These are phyloP conservation scores for Trametes villosa DNA, from an alignment of 768 basidiomycete genomes.

Conservation along the genomic window DNA sequence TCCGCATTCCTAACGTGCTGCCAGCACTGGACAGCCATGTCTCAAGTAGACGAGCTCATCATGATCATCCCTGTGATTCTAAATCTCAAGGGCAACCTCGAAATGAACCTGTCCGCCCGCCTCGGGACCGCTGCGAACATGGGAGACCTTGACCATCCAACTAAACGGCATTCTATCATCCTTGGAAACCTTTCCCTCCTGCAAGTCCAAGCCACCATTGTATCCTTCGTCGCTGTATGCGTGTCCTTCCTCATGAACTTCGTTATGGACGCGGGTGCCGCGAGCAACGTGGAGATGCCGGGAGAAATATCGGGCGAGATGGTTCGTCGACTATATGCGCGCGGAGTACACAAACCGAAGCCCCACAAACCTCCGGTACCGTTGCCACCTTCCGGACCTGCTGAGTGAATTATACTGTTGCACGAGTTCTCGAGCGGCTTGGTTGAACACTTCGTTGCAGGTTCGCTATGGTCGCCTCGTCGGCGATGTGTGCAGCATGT, in stretches of 20 bases:
- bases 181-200: slow-evolving; percentile 83
- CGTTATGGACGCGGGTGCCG: slow-evolving; percentile 47
- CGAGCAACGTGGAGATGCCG: neutral
- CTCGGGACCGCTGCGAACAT: slow-evolving; percentile 95
- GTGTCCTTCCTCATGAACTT: slow-evolving; percentile 76
- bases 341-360: slow-evolving; percentile 21
- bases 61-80: slow-evolving; percentile 94
- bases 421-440: neutral
- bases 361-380: slow-evolving; percentile 16
- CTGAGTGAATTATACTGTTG: slow-evolving; percentile 38
- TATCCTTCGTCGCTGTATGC: slow-evolving; percentile 85
- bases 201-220: slow-evolving; percentile 91
- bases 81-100: slow-evolving; percentile 97
- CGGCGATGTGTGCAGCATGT: slow-evolving; percentile 81
- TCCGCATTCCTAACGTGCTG: neutral
- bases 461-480: slow-evolving; percentile 75
- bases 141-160: slow-evolving; percentile 82
- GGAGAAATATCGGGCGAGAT: neutral
- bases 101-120: slow-evolving; percentile 97
- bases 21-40: slow-evolving; percentile 89
- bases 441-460: slow-evolving; percentile 42
- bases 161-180: slow-evolving; percentile 65
- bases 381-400: slow-evolving; percentile 28
- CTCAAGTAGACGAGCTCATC: slow-evolving; percentile 89
- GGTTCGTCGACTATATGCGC: neutral